These are phyloP conservation scores for Ascochyta fabae DNA, from an alignment of 2,329 filamentous ascomycete species.

Conservation along the genomic window DNA sequence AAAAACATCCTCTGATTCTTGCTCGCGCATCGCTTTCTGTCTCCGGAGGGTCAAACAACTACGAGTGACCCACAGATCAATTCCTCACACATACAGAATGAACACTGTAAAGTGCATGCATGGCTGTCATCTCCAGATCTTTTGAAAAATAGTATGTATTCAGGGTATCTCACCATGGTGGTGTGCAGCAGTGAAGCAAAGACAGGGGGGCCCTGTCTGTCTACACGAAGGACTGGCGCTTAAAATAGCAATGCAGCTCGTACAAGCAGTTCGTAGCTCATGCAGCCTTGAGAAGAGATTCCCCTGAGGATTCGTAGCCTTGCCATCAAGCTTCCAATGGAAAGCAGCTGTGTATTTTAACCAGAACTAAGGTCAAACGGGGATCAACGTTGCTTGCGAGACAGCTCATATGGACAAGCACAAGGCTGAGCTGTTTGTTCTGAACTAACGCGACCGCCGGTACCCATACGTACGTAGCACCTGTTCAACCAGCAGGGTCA, in stretches of 20 bases:
- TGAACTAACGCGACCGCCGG: conserved; percentile 1
- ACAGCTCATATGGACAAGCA: neutral
- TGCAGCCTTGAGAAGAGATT: neutral
- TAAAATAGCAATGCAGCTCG: conserved; percentile 10
- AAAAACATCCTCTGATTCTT: neutral
- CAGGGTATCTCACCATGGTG: neutral
- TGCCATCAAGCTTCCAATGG: neutral
- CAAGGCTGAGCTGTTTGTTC: conserved; percentile 10
- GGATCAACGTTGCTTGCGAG: neutral
- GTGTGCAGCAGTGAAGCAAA: neutral
- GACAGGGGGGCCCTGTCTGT: conserved; percentile 9
- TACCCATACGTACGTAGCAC: neutral
- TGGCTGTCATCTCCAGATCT: neutral
- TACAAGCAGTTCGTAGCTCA: neutral
- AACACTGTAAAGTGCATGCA: too few relatives aligned
- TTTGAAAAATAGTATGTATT: neutral
- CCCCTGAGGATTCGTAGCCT: neutral
- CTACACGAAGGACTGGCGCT: conserved; percentile 13
- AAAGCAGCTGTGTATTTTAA: neutral
- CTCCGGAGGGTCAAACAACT: neutral
- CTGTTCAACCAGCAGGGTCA: neutral
- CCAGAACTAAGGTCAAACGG: neutral
- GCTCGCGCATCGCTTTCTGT: neutral
- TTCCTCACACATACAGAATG: neutral
- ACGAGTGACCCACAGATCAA: neutral